Percentiles rank a stretch among this genome's conserved stretches.
Evolutionary conservation across 495 filamentous ascomycete genomes (phyloP).

Genomic region (Articulospora tetracladia): DNA sequence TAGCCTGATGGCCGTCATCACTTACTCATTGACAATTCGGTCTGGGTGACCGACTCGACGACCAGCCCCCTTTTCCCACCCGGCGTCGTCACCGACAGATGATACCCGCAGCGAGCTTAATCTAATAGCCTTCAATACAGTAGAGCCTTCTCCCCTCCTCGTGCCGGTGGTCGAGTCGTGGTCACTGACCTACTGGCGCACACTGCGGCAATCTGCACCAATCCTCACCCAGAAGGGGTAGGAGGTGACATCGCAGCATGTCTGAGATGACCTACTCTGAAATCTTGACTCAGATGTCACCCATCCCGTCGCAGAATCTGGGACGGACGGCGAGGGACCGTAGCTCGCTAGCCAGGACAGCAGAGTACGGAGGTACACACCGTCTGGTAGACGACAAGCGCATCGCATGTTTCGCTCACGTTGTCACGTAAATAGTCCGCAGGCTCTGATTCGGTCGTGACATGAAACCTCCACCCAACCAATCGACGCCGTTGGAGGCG

Average conservation of each 20-base stretch:
- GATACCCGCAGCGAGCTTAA: background rate
- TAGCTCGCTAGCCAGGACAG: too few relatives aligned
- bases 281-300: background rate
- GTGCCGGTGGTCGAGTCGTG: background rate
- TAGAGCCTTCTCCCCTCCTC: too few relatives aligned
- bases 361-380: too few relatives aligned
- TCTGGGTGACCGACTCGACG: too few relatives aligned
- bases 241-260: background rate
- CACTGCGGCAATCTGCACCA: background rate
- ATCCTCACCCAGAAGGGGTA: background rate
- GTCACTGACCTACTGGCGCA: background rate
- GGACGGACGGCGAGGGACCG: too few relatives aligned
- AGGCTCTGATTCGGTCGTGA: background rate
- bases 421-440: background rate
- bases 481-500: background rate
- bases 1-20: background rate
- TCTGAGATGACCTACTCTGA: background rate
- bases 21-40: too few relatives aligned
- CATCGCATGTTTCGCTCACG: constrained; percentile 2
- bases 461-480: constrained; percentile 6
- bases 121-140: background rate
- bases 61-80: background rate
- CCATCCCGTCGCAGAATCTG: background rate
- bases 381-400: background rate
- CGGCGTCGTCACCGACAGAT: background rate